These are phyloP conservation scores for Stipa capillata DNA, from an alignment of 176 grass and related monocot species.

Conservation along the genomic window DNA sequence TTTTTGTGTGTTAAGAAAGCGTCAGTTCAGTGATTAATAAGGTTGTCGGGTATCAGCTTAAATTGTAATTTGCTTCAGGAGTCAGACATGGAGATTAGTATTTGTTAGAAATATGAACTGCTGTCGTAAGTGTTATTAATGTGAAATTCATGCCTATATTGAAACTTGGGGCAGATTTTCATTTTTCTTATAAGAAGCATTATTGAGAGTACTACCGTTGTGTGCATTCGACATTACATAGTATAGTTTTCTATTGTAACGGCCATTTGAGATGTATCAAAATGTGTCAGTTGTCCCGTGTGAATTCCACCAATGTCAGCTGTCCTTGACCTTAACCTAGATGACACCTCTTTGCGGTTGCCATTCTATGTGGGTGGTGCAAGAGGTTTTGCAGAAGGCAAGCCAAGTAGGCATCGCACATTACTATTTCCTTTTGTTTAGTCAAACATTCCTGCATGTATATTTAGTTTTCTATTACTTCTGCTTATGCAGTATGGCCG, in stretches of 20 bases:
- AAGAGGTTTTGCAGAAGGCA: not conserved
- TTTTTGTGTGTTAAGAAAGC: not conserved
- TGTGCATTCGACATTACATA: not conserved
- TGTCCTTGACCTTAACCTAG: not conserved
- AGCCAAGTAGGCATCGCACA: not conserved
- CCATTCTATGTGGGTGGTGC: not conserved
- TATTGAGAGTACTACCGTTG: not conserved
- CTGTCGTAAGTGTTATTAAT: not conserved
- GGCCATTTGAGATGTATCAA: not conserved
- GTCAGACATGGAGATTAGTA: not conserved
- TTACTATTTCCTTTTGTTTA: not conserved
- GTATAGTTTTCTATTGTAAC: not conserved
- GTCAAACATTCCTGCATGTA: not conserved
- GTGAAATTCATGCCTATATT: not conserved
- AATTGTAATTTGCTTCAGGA: not conserved
- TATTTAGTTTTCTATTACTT: slow-evolving; percentile 8
- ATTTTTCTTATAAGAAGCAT: not conserved
- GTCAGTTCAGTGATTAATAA: not conserved
- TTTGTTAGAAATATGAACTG: not conserved
- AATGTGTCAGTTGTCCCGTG: not conserved
- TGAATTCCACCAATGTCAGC: not conserved
- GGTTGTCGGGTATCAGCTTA: not conserved
- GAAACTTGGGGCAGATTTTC: not conserved
- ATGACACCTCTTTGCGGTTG: not conserved
- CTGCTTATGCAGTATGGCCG: slow-evolving; percentile 65